Evolutionary conservation across 306 rosid species (phyloP), one percentile per base, ranked within the genome.

Genomic region (Urtica urens): DNA sequence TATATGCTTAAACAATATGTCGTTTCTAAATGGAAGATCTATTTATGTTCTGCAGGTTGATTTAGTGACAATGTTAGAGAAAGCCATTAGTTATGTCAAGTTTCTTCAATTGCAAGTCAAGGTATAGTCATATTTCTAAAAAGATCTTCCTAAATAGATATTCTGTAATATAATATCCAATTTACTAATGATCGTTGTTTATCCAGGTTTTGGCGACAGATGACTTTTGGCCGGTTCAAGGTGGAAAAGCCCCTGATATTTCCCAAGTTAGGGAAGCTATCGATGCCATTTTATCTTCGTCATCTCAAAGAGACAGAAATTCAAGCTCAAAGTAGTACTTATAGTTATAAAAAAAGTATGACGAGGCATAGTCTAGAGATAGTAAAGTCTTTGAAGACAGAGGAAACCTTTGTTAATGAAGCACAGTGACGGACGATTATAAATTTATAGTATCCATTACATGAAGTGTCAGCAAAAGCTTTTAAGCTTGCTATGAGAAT

Each of bases 71-170:
- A 83, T 87, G 96, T 72, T 87, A 72, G 96, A 87, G 67, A 87
- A 87, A 60, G 88, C 96, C 16, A 78, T 80, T 48, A 73, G 77
- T 57, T 87, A 87, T 65, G 96, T 87, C 23, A 87, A 87, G 66
- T 87, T 87, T 70, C 96, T 87, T 71, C 96, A 87, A 35, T 49
- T 87, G 52, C 96, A 87, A 80, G 93, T 83, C 49, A 87, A 87
- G 96, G 94, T 87, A 58, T 35, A 65, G n/a, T 13, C 20, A 12
- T 29, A 20, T 7, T 27, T 43, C 13, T 24, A 57, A 10, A n/a
- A n/a, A n/a, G n/a, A n/a, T n/a, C n/a, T n/a, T n/a, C n/a, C n/a
- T n/a, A n/a, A n/a, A n/a, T n/a, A 18, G 33, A 28, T 4, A 28
- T 28, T 28, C 33, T 28, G 6, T 28, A 28, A 10, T 28, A 28